A percentile compares a stretch with the other conserved stretches of the same genome.
Conservation (phyloP, 495 filamentous ascomycete species). For the Neurospora sp. region DNA sequence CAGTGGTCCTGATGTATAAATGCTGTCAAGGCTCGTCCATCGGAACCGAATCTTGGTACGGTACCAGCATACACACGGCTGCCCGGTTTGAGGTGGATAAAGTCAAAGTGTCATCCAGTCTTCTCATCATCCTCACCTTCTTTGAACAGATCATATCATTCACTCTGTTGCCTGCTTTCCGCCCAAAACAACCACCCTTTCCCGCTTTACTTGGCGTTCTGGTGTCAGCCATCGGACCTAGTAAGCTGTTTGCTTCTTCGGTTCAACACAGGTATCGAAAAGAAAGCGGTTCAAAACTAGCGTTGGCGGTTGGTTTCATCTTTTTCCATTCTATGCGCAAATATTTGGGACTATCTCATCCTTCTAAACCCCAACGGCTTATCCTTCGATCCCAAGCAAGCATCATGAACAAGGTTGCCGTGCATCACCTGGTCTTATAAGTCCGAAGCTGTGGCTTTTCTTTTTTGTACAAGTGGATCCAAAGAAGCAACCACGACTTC, state of each 20-base stretch:
- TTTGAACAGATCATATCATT: neutral
- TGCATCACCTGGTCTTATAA: neutral
- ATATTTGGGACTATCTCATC: neutral
- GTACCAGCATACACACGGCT: neutral
- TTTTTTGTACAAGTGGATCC: neutral
- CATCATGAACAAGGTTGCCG: neutral
- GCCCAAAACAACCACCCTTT: neutral
- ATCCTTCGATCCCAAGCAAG: neutral
- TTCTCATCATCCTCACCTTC: neutral
- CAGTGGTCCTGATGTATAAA: neutral
- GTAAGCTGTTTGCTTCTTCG: neutral
- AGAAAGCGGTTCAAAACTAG: neutral
- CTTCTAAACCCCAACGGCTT: neutral
- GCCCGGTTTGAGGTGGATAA: neutral
- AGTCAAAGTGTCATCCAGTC: neutral
- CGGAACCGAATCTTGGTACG: neutral
- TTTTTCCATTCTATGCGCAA: neutral
- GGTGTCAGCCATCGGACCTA: neutral
- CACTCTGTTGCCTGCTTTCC: neutral
- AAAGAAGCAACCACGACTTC: neutral
- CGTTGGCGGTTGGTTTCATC: slow-evolving; percentile 3
- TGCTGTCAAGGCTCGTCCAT: neutral
- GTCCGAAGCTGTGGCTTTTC: neutral
- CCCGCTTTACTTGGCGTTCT: neutral
- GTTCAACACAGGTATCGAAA: neutral